Conservation (phyloP, 148 eudicot genomes). For the Vaccinium macrocarpon region DNA sequence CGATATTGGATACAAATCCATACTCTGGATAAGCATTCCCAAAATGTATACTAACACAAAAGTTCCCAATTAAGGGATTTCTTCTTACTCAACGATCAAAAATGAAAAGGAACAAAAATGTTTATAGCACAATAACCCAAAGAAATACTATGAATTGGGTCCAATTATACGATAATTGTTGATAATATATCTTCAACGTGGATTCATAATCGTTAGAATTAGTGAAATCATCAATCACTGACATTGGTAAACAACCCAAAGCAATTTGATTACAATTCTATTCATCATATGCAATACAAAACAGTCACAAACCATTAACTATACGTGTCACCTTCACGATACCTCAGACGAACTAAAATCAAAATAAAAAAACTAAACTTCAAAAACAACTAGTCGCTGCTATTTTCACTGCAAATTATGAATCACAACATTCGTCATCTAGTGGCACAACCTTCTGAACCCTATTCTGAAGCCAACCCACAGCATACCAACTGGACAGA, state of each 20-base stretch:
- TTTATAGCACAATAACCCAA: neutral
- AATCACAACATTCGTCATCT: slow-evolving; percentile 3
- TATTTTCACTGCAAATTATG: neutral
- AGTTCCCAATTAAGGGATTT: neutral
- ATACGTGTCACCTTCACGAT: neutral
- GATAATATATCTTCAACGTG: neutral
- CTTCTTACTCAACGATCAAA: neutral
- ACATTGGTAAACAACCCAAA: neutral
- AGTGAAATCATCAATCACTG: neutral
- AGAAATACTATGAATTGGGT: neutral
- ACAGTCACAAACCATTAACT: neutral
- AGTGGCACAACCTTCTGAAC: neutral
- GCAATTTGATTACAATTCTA: neutral
- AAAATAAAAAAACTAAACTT: neutral
- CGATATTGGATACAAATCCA: neutral
- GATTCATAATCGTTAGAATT: neutral
- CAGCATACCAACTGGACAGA: neutral
- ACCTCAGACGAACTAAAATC: neutral
- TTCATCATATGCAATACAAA: neutral
- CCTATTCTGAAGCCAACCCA: slow-evolving; percentile 4
- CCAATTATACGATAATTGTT: neutral
- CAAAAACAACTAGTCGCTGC: neutral
- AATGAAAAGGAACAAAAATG: neutral
- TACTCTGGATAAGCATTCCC: neutral
- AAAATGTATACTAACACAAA: neutral